Base-by-base conservation (phyloP, 768 basidiomycete genomes). In the Coprinopsis marcescibilis region DNA sequence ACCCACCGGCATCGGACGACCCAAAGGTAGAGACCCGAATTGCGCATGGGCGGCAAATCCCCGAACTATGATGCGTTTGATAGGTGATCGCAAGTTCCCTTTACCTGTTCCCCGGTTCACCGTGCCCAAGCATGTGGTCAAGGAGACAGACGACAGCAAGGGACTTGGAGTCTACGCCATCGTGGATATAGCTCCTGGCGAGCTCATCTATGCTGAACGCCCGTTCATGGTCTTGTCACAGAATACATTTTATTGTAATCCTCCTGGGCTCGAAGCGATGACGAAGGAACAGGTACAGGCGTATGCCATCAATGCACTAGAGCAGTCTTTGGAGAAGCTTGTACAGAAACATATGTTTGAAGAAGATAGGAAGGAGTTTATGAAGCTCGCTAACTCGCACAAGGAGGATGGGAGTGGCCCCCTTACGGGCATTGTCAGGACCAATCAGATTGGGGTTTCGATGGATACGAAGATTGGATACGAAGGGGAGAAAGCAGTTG, bases 141-240 rank as follows among this genome's bases (percentile, higher is more conserved):
- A n/a, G n/a, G n/a, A n/a, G n/a, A n/a, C n/a, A n/a, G n/a, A n/a
- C n/a, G n/a, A n/a, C n/a, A n/a, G n/a, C n/a, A n/a, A n/a, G 55
- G 68, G 70, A 0, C 27, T 49, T 10, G 68, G 66, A 3, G 53
- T 67, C 24, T 57, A 68, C 51, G 63, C 66, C 15, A 62, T 58
- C 10, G 49, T 52, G 23, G 45, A 57, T 15, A 55, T 70, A 43
- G 51, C 52, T 20, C 32, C 43, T 2, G 64, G 63, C 39, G 66
- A 67, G 6, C 49, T 67, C 12, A 63, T 72, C 37, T 49, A 69
- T 11, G 54, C 51, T n/a, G 70, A 73, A 39, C 65, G 70, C 3
- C 68, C 69, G 1, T 54, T 71, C 32, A 51, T 71, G 15, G 51
- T 70, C 6, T 30, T 44, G 13, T 61, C 60, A 4, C 45, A 32